These are phyloP conservation scores for Hyphodiscus sp. DNA, from an alignment of 2,329 filamentous ascomycete genomes.

Conservation along the genomic window DNA sequence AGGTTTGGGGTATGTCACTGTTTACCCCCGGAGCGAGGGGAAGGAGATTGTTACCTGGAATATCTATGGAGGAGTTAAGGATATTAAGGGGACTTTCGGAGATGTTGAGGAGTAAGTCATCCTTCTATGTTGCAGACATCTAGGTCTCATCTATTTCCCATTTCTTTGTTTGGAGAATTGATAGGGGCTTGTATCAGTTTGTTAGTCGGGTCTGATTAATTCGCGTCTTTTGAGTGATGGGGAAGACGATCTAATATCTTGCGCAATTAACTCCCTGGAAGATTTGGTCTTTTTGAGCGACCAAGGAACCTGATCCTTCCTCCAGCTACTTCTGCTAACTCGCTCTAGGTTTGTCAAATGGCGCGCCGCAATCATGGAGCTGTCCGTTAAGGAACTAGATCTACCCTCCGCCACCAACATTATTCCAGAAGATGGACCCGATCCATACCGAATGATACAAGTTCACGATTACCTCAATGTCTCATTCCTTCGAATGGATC, in stretches of 20 bases:
- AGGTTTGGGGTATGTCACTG: constrained; percentile 73
- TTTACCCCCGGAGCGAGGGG: constrained; percentile 48
- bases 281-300: too few species aligned
- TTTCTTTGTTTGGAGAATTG: not conserved
- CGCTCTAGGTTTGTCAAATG: constrained; percentile 71
- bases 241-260: too few species aligned
- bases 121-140: not conserved
- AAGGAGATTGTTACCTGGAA: constrained; percentile 82
- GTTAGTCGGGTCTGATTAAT: too few species aligned
- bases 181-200: too few species aligned
- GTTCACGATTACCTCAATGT: constrained; percentile 90
- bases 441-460: constrained; percentile 87
- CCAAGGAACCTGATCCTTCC: too few species aligned
- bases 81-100: constrained; percentile 74
- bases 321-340: not conserved
- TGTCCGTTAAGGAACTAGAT: constrained; percentile 68
- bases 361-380: constrained; percentile 87
- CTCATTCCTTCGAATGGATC: constrained; percentile 77
- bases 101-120: constrained; percentile 67
- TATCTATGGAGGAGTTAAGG: constrained; percentile 82
- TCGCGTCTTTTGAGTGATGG: too few species aligned
- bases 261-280: too few species aligned
- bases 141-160: not conserved
- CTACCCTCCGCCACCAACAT: constrained; percentile 61
- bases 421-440: constrained; percentile 55